Evolutionary conservation across 2,329 filamentous ascomycete species (phyloP), one percentile per base, ranked within the genome.

Genomic region (Botrytis paeoniae): DNA sequence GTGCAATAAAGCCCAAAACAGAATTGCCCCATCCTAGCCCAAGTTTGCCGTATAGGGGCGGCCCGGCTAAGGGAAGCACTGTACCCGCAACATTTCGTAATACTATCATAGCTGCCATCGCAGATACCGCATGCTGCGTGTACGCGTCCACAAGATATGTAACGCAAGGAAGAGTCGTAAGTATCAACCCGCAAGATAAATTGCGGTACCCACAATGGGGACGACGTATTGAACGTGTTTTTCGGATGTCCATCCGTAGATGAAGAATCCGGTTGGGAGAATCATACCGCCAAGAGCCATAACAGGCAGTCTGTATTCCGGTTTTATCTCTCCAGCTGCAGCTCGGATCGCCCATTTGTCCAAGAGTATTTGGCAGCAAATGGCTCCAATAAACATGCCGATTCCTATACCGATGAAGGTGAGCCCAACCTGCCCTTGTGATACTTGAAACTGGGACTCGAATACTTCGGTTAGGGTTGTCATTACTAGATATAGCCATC

Each of bases 231-330:
- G 72, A 9, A 76, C 80, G 18, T 80, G 75, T 8, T 82, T 78
- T 9, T 85, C 76, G 0, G 82, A 81, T 0, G 82, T 81, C 84
- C 84, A 86, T 20, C 84, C 85, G 73, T 85, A 85, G 25, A 84
- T 81, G 76, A 86, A 85, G 59, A 86, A 79, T 0, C 82, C 81
- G 25, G 83, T 77, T 0, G 84, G 85, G 25, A 86, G 82, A 12
- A 37, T 39, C 18, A 74, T 65, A 6, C 59, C 84, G 57, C 10
- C 81, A 69, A 39, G 81, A 80, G 62, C 82, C n/a, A 51, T 65
- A 0, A 82, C 80, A 0, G 82, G 82, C 0, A 86, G 78, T 0
- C 85, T 81, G 78, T 83, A 78, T 75, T 85, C 84, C 0, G 83
- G 83, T 71, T 64, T 66, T 57, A 73, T 43, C 41, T 4, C 16